These are phyloP conservation scores for Podospora fimiseda DNA, from an alignment of 495 filamentous ascomycete genomes.

Conservation along the genomic window DNA sequence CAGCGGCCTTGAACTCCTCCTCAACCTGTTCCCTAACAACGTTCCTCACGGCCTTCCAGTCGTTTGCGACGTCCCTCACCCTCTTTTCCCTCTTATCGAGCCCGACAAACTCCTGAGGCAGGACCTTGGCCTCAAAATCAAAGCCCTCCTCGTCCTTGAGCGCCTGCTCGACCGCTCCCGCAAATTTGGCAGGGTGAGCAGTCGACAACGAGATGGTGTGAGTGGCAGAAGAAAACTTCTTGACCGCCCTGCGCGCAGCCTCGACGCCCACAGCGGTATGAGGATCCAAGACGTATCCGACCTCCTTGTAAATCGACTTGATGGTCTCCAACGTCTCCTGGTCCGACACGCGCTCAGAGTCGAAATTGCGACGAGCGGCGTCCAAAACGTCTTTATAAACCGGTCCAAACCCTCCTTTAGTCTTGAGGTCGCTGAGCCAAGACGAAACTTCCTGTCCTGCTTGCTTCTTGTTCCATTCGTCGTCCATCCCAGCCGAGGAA, in stretches of 20 bases:
- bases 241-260: slow-evolving; percentile 60
- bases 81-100: slow-evolving; percentile 60
- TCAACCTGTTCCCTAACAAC: slow-evolving; percentile 50
- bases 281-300: slow-evolving; percentile 79
- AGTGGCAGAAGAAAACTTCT: slow-evolving; percentile 41
- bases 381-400: slow-evolving; percentile 63
- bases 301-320: slow-evolving; percentile 52
- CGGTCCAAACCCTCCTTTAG: slow-evolving; percentile 66
- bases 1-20: slow-evolving; percentile 36
- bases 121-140: slow-evolving; percentile 60
- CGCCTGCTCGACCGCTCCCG: slow-evolving; percentile 67
- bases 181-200: slow-evolving; percentile 92
- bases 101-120: slow-evolving; percentile 72
- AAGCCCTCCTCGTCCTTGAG: slow-evolving; percentile 61
- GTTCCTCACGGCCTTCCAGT: slow-evolving; percentile 46
- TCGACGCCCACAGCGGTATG: slow-evolving; percentile 83
- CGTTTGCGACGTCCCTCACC: slow-evolving; percentile 48
- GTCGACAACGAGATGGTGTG: slow-evolving; percentile 70
- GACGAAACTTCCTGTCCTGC: slow-evolving; percentile 57
- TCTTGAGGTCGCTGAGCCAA: slow-evolving; percentile 74
- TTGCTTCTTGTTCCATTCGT: slow-evolving; percentile 51
- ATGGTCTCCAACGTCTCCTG: slow-evolving; percentile 70
- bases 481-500: slow-evolving; percentile 45
- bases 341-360: slow-evolving; percentile 77
- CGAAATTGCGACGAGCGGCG: slow-evolving; percentile 61